Percentiles rank a stretch among this genome's conserved stretches.
These are phyloP conservation scores for Phytophthora tentaculata DNA, from an alignment of 352 stramenopile species.

Conservation along the genomic window DNA sequence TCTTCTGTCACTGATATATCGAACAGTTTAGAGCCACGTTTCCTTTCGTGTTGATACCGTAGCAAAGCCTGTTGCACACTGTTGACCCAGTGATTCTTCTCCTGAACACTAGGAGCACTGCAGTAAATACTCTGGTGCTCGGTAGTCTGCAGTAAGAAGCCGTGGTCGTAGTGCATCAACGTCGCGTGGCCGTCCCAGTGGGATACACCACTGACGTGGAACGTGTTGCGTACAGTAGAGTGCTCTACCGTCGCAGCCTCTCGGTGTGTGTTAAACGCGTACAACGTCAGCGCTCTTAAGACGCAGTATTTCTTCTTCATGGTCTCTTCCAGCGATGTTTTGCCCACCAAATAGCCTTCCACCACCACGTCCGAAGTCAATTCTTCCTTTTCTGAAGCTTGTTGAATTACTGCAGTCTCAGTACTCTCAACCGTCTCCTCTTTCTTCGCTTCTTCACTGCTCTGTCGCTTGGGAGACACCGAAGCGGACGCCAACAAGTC, in stretches of 20 bases:
- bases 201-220: conserved; percentile 49
- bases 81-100: conserved; percentile 72
- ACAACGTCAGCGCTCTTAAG: conserved; percentile 47
- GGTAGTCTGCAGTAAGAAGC: conserved; percentile 68
- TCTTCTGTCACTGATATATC: conserved; percentile 22
- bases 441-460: conserved; percentile 12
- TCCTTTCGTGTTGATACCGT: conserved; percentile 15
- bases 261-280: conserved; percentile 53
- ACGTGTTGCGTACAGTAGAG: conserved; percentile 16
- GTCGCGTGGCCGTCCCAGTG: conserved; percentile 71
- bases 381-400: neutral
- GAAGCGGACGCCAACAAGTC: conserved; percentile 50
- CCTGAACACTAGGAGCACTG: conserved; percentile 61
- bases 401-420: neutral
- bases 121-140: conserved; percentile 68
- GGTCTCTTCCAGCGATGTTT: conserved; percentile 37
- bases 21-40: conserved; percentile 29
- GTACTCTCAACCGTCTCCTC: conserved; percentile 3
- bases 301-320: conserved; percentile 80
- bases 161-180: conserved; percentile 75
- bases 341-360: conserved; percentile 65
- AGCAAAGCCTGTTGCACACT: conserved; percentile 64
- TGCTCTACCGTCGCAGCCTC: conserved; percentile 17
- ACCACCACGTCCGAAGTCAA: conserved; percentile 35
- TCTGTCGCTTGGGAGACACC: conserved; percentile 27